Percentiles rank a stretch among this genome's conserved stretches.
Conservation (phyloP, 108 stramenopile species). For the Cyclostephanos invisitatus region DNA sequence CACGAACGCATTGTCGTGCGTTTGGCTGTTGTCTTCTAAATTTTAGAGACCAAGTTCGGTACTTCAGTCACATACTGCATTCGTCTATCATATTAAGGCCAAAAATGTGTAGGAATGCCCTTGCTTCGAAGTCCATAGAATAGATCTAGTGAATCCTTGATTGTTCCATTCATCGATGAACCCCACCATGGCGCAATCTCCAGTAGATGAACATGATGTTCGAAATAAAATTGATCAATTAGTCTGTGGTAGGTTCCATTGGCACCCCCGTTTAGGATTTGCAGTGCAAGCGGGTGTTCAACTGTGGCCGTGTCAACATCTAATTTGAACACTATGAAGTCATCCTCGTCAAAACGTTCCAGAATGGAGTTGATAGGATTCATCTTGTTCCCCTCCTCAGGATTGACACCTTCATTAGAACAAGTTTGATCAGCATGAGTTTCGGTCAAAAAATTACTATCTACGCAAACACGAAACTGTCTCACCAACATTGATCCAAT, state of each 20-base stretch:
- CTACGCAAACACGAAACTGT: background rate
- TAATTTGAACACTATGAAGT: slow-evolving; percentile 69
- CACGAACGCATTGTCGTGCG: too few species aligned
- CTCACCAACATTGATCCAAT: slow-evolving; percentile 56
- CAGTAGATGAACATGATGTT: slow-evolving; percentile 59
- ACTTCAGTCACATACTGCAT: too few species aligned
- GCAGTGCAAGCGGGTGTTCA: slow-evolving; percentile 51
- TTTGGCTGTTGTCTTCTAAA: too few species aligned
- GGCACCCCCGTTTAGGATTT: slow-evolving; percentile 36
- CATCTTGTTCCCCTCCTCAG: slow-evolving; percentile 17
- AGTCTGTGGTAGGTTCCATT: slow-evolving; percentile 24
- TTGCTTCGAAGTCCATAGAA: slow-evolving; percentile 47
- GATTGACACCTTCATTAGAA: slow-evolving; percentile 27
- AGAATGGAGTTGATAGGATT: slow-evolving; percentile 61
- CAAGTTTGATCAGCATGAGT: background rate
- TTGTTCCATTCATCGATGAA: slow-evolving; percentile 35
- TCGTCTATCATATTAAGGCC: too few species aligned
- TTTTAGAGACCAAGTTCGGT: too few species aligned
- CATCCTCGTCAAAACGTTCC: slow-evolving; percentile 37
- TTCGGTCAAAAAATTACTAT: background rate
- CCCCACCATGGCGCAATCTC: slow-evolving; percentile 50
- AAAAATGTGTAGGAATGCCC: slow-evolving; percentile 63
- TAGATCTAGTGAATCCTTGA: slow-evolving; percentile 53
- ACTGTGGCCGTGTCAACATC: slow-evolving; percentile 61
- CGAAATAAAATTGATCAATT: slow-evolving; percentile 81